Percentiles rank a stretch among this genome's conserved stretches.
phyloP scores from a whole-genome alignment of 1,139 yeast species.

The Nakaseomyces kungkrabaensis region DNA sequence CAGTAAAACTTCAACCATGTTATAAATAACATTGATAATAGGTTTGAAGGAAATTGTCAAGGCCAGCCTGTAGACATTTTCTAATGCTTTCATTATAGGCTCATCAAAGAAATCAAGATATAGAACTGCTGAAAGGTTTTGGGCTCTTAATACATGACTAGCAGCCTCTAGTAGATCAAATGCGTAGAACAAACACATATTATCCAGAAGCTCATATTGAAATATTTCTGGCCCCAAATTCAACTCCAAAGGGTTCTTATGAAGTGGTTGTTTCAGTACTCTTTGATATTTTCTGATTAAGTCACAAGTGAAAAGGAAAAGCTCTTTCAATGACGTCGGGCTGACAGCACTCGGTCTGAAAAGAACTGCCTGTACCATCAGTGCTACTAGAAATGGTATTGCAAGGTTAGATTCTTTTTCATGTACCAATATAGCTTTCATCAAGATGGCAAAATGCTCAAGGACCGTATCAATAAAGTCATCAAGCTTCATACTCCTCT shows the following conservation, averaged over 20 bases:
- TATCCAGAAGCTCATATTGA: constrained; percentile 37
- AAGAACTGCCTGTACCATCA: constrained; percentile 43
- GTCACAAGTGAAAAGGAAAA: constrained; percentile 20
- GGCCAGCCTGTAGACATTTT: constrained; percentile 19
- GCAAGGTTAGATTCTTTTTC: constrained; percentile 24
- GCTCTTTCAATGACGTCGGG: constrained; percentile 27
- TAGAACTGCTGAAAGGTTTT: constrained; percentile 11
- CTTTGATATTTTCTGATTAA: constrained; percentile 20
- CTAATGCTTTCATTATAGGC: constrained; percentile 14
- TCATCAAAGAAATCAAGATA: constrained; percentile 16
- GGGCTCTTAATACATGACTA: constrained; percentile 17
- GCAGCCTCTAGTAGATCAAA: constrained; percentile 46
- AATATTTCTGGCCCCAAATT: constrained; percentile 21
- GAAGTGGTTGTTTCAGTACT: constrained; percentile 20
- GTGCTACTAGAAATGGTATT: constrained; percentile 46
- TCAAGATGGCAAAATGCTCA: constrained; percentile 30
- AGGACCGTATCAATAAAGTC: constrained; percentile 29
- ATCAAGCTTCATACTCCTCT: constrained; percentile 18
- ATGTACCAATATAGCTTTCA: constrained; percentile 20
- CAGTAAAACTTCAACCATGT: constrained; percentile 20
- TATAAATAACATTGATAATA: constrained; percentile 20
- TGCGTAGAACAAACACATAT: constrained; percentile 39
- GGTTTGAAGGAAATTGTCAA: constrained; percentile 27
- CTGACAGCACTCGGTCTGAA: constrained; percentile 51
- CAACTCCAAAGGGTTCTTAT: constrained; percentile 12